These are phyloP conservation scores for Ilex aquifolium DNA, from an alignment of 257 asterid genomes.

Conservation along the genomic window DNA sequence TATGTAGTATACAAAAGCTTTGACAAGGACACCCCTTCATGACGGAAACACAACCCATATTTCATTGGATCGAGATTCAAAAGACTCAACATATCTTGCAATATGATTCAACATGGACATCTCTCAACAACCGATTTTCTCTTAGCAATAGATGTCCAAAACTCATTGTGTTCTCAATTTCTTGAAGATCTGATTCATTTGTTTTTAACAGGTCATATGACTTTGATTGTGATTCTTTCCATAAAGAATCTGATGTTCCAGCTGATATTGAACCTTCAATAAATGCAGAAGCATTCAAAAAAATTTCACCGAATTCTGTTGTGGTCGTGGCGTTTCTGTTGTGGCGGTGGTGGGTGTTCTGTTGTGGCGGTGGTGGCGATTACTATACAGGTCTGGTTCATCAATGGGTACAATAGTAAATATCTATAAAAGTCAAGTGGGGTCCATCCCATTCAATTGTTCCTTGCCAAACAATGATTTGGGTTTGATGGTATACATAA, in stretches of 20 bases:
- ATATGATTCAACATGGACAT: constrained; percentile 63
- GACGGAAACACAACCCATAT: constrained; percentile 95
- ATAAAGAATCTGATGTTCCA: constrained; percentile 32
- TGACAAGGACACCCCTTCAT: constrained; percentile 90
- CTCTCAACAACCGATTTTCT: constrained; percentile 27
- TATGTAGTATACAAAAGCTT: constrained; percentile 86
- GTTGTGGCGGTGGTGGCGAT: no score
- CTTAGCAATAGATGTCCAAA: constrained; percentile 28
- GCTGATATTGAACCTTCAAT: constrained; percentile 46
- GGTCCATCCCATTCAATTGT: no score
- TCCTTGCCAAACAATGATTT: no score
- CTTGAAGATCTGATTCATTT: constrained; percentile 33
- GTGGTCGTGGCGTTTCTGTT: no score
- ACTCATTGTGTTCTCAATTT: constrained; percentile 29
- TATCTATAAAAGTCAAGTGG: no score
- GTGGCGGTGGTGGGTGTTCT: no score
- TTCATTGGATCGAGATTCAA: constrained; percentile 85
- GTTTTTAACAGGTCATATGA: constrained; percentile 19
- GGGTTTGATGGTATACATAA: no score
- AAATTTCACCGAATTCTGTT: constrained; percentile 92
- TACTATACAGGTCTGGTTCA: no score
- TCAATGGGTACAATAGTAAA: no score
- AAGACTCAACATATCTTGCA: constrained; percentile 93
- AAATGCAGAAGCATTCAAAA: constrained; percentile 69
- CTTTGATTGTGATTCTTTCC: constrained; percentile 26